A percentile compares a stretch with the other conserved stretches of the same genome.
phyloP scores from a whole-genome alignment of 768 basidiomycete genomes.

The Albatrellus ellisii region DNA sequence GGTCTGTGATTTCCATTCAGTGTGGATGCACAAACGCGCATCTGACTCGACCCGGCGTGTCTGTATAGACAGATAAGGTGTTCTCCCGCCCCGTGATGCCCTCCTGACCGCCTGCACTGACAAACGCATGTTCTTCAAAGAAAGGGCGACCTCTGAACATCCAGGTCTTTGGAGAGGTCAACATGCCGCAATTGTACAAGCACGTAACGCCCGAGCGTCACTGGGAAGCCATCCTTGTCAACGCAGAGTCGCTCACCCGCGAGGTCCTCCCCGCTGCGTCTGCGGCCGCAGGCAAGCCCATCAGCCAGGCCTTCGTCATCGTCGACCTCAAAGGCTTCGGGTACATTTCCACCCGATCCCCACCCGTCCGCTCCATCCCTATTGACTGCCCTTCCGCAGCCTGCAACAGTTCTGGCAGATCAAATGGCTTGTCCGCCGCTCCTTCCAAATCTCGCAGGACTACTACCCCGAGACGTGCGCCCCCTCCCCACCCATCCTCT shows the following conservation, averaged over 20 bases:
- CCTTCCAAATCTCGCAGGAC: constrained; percentile 68
- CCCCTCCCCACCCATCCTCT: not conserved
- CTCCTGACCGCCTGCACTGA: not conserved
- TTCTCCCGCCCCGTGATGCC: not conserved
- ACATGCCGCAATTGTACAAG: constrained; percentile 43
- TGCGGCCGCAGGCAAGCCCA: constrained; percentile 34
- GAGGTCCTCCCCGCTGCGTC: constrained; percentile 58
- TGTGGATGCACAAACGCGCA: not conserved
- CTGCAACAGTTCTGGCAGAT: constrained; percentile 66
- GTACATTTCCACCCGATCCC: constrained; percentile 21
- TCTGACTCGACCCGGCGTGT: not conserved
- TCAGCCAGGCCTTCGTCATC: constrained; percentile 46
- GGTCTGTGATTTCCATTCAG: constrained; percentile 21
- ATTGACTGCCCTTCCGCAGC: constrained; percentile 21
- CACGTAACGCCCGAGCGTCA: constrained; percentile 37
- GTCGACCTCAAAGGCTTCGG: constrained; percentile 63
- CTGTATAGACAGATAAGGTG: constrained; percentile 58
- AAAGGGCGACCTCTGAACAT: constrained; percentile 63
- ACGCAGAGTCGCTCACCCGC: constrained; percentile 46
- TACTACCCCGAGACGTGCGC: constrained; percentile 64
- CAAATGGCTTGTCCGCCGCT: constrained; percentile 43
- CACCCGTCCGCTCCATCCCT: not conserved
- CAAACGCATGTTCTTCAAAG: constrained; percentile 20
- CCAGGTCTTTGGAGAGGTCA: constrained; percentile 46
- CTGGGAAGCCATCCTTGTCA: constrained; percentile 49